These are phyloP conservation scores for Botrytis tulipae DNA, from an alignment of 2,329 filamentous ascomycete species.

Conservation along the genomic window DNA sequence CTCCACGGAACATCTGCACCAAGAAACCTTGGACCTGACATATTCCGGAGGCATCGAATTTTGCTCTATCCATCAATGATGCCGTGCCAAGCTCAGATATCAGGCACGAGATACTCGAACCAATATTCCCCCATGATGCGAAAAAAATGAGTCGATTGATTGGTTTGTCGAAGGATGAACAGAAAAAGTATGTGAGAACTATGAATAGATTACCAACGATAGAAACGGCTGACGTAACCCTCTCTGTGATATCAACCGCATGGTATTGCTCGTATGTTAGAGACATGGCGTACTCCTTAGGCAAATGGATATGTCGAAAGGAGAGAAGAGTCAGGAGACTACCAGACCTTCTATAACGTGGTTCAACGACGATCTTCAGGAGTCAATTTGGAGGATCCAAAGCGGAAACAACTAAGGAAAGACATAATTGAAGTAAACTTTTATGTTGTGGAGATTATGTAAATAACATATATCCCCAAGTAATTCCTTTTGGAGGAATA, in stretches of 20 bases:
- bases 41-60: constrained; percentile 12
- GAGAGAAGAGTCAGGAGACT: neutral
- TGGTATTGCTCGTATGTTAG: constrained; percentile 19
- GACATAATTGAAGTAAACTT: neutral
- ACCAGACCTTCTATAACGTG: constrained; percentile 13
- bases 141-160: constrained; percentile 60
- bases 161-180: constrained; percentile 52
- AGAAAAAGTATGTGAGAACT: constrained; percentile 50
- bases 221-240: constrained; percentile 49
- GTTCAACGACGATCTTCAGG: constrained; percentile 14
- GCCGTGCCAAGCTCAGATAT: constrained; percentile 48
- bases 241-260: constrained; percentile 1
- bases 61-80: neutral
- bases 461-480: neutral
- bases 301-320: neutral
- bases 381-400: neutral
- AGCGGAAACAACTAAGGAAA: neutral
- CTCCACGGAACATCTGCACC: constrained; percentile 70
- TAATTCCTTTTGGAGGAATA: neutral
- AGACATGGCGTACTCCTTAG: constrained; percentile 2
- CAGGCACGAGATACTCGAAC: constrained; percentile 54
- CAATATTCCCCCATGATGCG: constrained; percentile 56
- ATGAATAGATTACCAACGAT: constrained; percentile 53
- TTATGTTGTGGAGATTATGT: constrained; percentile 3
- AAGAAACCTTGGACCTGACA: constrained; percentile 73